Conservation (phyloP, 1,284 basidiomycete genomes). For the Melampsora medusae region DNA sequence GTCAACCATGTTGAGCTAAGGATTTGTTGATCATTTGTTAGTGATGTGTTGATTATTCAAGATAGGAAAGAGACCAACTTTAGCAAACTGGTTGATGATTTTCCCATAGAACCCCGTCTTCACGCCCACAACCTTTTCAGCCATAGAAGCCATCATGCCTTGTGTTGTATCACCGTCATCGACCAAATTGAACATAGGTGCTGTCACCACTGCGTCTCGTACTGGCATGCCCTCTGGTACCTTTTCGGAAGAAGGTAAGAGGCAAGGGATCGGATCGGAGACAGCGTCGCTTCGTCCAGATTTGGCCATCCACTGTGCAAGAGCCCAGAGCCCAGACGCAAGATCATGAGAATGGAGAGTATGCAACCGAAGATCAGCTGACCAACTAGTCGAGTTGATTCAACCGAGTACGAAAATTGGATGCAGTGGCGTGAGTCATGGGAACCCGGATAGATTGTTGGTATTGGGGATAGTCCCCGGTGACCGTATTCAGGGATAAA, state of each 20-base stretch:
- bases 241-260: slow-evolving; percentile 34
- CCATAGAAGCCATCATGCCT: slow-evolving; percentile 68
- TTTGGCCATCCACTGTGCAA: slow-evolving; percentile 44
- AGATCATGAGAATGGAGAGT: slow-evolving; percentile 43
- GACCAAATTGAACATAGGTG: slow-evolving; percentile 55
- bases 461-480: no score
- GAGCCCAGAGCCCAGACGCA: slow-evolving; percentile 33
- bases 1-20: slow-evolving; percentile 37
- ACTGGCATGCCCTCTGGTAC: slow-evolving; percentile 46
- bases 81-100: slow-evolving; percentile 63
- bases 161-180: slow-evolving; percentile 77
- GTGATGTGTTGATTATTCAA: slow-evolving; percentile 49
- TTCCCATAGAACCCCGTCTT: slow-evolving; percentile 55
- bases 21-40: not conserved
- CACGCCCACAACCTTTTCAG: slow-evolving; percentile 74
- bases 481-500: no score
- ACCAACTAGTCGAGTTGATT: slow-evolving; percentile 34
- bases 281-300: slow-evolving; percentile 18
- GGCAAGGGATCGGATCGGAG: slow-evolving; percentile 30
- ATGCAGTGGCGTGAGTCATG: slow-evolving; percentile 25
- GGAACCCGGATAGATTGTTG: slow-evolving; percentile 29
- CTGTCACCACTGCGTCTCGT: slow-evolving; percentile 41
- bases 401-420: no score
- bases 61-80: slow-evolving; percentile 58
- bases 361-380: slow-evolving; percentile 38